Evolutionary conservation across 148 eudicot genomes (phyloP), one percentile per base, ranked within the genome.

Genomic region (Agrostemma githago): DNA sequence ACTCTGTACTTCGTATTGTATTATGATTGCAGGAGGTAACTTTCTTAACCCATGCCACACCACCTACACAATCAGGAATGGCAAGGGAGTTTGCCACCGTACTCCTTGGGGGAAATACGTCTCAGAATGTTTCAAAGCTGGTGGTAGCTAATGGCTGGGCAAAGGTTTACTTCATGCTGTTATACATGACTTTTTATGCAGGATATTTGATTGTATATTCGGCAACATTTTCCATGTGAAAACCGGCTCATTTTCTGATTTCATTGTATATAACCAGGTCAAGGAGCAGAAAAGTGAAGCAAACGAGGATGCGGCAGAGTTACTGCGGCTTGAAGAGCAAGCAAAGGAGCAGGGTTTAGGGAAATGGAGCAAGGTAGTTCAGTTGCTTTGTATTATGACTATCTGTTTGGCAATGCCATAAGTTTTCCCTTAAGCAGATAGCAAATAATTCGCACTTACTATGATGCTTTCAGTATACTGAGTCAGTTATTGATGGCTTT

Each of bases 91-190:
- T 92, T 76, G 96, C 89, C 62, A 72, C 94, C 38, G 97, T 92
- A 62, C 85, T 75, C 11, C 64, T 87, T 57, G 78, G 87, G 14
- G 97, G 87, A 26, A 26, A 26, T 26, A 26, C 34, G 34, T 26
- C 34, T 26, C 34, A 26, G 34, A 26, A 88, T 85, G 85, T 96
- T 58, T 82, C 92, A 8, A 74, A 78, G 71, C 65, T 86, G 85
- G 95, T 90, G 80, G 96, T 90, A 81, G 76, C 92, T 74, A 80
- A 79, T 60, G 99, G 99, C 87, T 96, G 97, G 99, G 97, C 97
- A 37, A 96, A 92, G 99, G 99, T 96, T 68, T 68, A 46, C 26
- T 3, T 64, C 43, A 12, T 38, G 40, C 68, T 64, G 38, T 64
- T 39, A 66, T 48, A 48, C 54, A 48, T 26, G 0, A 16, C 38